Evolutionary conservation across 441 rosid genomes (phyloP).

Genomic region (Corymbia citriodora): DNA sequence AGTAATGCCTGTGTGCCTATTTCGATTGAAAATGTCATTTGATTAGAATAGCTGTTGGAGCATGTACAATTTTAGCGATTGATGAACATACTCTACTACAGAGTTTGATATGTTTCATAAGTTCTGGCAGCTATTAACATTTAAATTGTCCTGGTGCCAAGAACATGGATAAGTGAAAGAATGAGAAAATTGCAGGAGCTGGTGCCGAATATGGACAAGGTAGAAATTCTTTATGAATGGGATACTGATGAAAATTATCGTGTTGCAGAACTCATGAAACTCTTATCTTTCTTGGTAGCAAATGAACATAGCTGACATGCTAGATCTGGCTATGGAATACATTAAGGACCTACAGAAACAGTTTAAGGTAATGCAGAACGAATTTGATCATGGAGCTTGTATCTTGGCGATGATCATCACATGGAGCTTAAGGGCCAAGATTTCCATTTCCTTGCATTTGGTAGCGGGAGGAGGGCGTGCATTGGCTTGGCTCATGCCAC

Average conservation of each 20-base stretch:
- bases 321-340: background rate
- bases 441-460: too few relatives aligned
- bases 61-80: background rate
- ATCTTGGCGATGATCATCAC: too few relatives aligned
- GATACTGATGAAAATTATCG: background rate
- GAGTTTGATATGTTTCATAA: background rate
- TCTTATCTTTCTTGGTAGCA: slow-evolving; percentile 25
- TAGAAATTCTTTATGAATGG: background rate
- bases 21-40: too few relatives aligned
- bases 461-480: too few relatives aligned
- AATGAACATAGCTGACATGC: slow-evolving; percentile 45
- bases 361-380: too few relatives aligned
- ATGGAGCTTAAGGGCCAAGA: too few relatives aligned
- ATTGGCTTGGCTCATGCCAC: too few relatives aligned
- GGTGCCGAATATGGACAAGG: slow-evolving; percentile 71
- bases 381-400: too few relatives aligned
- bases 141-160: slow-evolving; percentile 39
- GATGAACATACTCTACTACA: background rate
- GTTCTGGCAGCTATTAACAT: background rate
- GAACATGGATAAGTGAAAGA: slow-evolving; percentile 63
- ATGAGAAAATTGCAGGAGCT: slow-evolving; percentile 36
- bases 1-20: too few relatives aligned
- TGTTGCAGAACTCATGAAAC: background rate
- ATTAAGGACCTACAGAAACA: too few relatives aligned
- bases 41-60: too few relatives aligned